Base-by-base conservation (phyloP, 2,329 filamentous ascomycete genomes). In the Diaporthe vaccinii region DNA sequence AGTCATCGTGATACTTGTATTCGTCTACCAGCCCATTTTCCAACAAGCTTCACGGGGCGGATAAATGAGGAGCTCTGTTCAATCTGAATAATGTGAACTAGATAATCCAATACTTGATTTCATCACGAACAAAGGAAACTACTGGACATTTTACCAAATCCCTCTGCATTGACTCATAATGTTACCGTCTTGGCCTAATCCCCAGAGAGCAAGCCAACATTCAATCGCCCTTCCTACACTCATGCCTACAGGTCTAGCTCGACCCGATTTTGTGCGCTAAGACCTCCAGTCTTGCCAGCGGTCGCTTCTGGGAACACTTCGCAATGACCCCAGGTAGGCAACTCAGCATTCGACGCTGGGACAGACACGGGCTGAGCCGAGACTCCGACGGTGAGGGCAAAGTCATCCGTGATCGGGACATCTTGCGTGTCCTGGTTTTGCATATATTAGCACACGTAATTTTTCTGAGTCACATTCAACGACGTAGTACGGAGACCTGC, bases 241-340 rank as follows among this genome's bases (percentile, higher is more conserved):
- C 1, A 8, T 2, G 5, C 9, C 25, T 72, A 49, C 22, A 68
- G 3, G 8, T 44, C 15, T 10, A 65, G 4, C 5, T 62, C 41
- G 10, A 36, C 41, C 25, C 70, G 57, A 34, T 53, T 73, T 34
- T 41, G 41, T 20, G 17, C 41, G n/a, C 28, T 62, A 10, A 73
- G 22, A 3, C 70, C 70, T 1, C 58, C 41, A 28, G 9, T 3
- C n/a, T 74, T 69, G 4, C 61, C 72, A 20, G 59, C 34, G 1
- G 72, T 74, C 9, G 72, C 72, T 12, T 74, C 59, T 6, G 72
- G 72, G 28, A 57, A 57, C 2, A 74, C 59, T n/a, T 53, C 15
- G 22, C 22, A 67, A 4, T 36, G 31, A 2, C 72, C 72, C 59
- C 72, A 74, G 9, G 34, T 68, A 22, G 49, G 59, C 9, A 74